Conservation (phyloP, 192 early-diverging fungal genomes). For the Coemansia sp. region DNA sequence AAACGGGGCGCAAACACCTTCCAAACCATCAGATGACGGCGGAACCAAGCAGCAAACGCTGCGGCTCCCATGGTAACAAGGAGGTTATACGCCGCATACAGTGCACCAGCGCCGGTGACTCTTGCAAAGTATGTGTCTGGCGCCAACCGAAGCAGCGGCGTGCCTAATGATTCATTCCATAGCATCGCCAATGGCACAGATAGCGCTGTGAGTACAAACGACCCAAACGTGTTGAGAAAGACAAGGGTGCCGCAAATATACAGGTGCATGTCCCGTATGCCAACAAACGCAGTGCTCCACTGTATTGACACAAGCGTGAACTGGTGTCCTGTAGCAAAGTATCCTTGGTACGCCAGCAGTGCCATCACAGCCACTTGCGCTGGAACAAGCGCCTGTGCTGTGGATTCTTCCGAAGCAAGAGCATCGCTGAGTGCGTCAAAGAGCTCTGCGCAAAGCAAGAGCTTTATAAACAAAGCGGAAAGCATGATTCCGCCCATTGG, state of each 20-base stretch:
- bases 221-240: conserved; percentile 73
- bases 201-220: conserved; percentile 54
- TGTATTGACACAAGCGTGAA: conserved; percentile 85
- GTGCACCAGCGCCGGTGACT: conserved; percentile 46
- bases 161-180: conserved; percentile 41
- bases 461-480: conserved; percentile 48
- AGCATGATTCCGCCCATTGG: conserved; percentile 76
- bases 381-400: conserved; percentile 31
- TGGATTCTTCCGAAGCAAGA: background rate
- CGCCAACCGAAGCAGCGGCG: conserved; percentile 29
- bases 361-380: conserved; percentile 51
- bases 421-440: conserved; percentile 52
- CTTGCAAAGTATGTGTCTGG: conserved; percentile 28
- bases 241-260: conserved; percentile 70
- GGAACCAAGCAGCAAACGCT: conserved; percentile 65
- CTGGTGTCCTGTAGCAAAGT: conserved; percentile 94
- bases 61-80: conserved; percentile 52
- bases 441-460: conserved; percentile 51
- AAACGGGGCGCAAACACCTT: conserved; percentile 92
- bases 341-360: conserved; percentile 62
- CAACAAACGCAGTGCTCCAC: conserved; percentile 87
- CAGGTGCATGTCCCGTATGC: conserved; percentile 71
- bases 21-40: conserved; percentile 97
- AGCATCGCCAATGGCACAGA: conserved; percentile 61
- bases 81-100: conserved; percentile 57